Conservation (phyloP, 164 flowering plant species). For the Stephania cephalantha region DNA sequence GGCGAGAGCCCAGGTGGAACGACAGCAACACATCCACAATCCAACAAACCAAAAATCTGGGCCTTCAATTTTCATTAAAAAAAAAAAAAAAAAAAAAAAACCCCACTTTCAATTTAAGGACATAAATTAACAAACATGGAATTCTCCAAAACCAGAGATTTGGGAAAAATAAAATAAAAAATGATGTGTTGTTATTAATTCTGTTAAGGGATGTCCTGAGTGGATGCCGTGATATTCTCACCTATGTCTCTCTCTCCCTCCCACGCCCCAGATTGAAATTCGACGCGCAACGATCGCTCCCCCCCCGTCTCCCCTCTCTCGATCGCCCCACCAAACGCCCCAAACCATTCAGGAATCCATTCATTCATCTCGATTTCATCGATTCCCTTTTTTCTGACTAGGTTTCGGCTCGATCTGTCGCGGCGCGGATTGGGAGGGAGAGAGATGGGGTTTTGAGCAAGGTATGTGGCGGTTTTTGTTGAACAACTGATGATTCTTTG, state of each 20-base stretch:
- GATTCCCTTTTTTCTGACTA: conserved; percentile 10
- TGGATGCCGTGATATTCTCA: conserved; percentile 38
- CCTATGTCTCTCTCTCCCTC: conserved; percentile 27
- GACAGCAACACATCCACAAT: too few species aligned
- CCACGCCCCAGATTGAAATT: conserved; percentile 24
- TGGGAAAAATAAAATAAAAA: neutral
- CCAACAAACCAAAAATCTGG: too few species aligned
- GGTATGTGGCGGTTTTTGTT: neutral
- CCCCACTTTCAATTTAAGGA: too few species aligned
- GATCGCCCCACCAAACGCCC: too few species aligned
- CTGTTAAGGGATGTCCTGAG: conserved; percentile 13
- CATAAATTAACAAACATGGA: too few species aligned
- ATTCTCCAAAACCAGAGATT: too few species aligned
- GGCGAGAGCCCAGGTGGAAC: too few species aligned
- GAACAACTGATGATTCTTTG: neutral
- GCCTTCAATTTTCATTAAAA: too few species aligned
- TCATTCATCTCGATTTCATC: conserved; percentile 7
- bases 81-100: too few species aligned
- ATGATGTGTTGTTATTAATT: neutral
- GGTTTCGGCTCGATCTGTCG: conserved; percentile 11
- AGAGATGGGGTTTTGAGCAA: neutral
- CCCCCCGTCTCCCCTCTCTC: conserved; percentile 9
- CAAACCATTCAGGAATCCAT: conserved; percentile 4
- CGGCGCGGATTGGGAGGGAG: neutral
- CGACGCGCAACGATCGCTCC: conserved; percentile 29